Conservation (phyloP, 768 basidiomycete species). For the Termitomyces sp. region DNA sequence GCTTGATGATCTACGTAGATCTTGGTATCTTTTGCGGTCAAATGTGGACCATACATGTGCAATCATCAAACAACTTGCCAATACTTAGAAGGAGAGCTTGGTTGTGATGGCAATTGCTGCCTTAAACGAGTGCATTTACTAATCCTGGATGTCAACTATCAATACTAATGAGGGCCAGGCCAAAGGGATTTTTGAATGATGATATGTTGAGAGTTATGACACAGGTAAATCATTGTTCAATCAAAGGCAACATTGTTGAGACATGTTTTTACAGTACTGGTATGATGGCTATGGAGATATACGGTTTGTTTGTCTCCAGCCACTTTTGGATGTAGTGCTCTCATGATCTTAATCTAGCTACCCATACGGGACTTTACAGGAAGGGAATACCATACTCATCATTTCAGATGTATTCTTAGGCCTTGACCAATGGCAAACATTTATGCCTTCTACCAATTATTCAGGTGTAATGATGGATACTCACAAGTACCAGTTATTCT, state of each 20-base stretch:
- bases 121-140: slow-evolving; percentile 60
- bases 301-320: slow-evolving; percentile 35
- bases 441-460: slow-evolving; percentile 44
- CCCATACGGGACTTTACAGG: slow-evolving; percentile 27
- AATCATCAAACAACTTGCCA: slow-evolving; percentile 58
- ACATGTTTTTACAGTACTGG: slow-evolving; percentile 50
- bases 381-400: slow-evolving; percentile 62
- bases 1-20: slow-evolving; percentile 19
- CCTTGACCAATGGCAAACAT: slow-evolving; percentile 63
- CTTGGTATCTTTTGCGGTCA: slow-evolving; percentile 61
- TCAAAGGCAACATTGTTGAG: neutral
- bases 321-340: neutral
- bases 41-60: slow-evolving; percentile 64
- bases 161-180: slow-evolving; percentile 43
- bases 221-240: slow-evolving; percentile 26
- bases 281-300: slow-evolving; percentile 69
- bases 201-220: slow-evolving; percentile 41
- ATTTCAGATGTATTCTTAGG: slow-evolving; percentile 80
- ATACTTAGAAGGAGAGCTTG: slow-evolving; percentile 47
- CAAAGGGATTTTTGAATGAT: neutral
- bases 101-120: slow-evolving; percentile 68
- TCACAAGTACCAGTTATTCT: slow-evolving; percentile 76
- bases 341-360: slow-evolving; percentile 17
- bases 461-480: slow-evolving; percentile 75
- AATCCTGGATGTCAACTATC: slow-evolving; percentile 36